Conservation (phyloP, 768 basidiomycete species). For the Trametes punicea region DNA sequence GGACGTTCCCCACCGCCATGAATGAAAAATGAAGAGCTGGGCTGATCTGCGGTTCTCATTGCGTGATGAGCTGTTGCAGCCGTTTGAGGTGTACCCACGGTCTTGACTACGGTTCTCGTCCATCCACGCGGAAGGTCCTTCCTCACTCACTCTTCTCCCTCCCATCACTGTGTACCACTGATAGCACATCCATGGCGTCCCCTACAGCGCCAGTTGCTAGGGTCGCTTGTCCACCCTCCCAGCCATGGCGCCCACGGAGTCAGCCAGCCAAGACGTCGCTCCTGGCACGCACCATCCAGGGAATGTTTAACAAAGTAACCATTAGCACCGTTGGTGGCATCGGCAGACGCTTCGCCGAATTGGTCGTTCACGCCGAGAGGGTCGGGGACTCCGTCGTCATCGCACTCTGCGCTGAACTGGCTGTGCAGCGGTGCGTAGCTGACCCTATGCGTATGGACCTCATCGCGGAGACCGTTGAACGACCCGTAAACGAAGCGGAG, state of each 20-base stretch:
- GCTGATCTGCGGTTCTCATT: too few relatives aligned
- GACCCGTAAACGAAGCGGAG: slow-evolving; percentile 42
- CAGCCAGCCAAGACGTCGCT: slow-evolving; percentile 28
- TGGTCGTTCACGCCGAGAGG: slow-evolving; percentile 45
- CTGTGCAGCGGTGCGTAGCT: slow-evolving; percentile 54
- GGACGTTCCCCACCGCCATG: too few relatives aligned
- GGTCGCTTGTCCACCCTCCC: too few relatives aligned
- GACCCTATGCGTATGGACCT: slow-evolving; percentile 49
- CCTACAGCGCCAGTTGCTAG: too few relatives aligned
- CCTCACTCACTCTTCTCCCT: too few relatives aligned
- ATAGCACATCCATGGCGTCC: too few relatives aligned
- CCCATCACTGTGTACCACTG: too few relatives aligned
- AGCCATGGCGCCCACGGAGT: slow-evolving; percentile 29
- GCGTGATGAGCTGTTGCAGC: too few relatives aligned
- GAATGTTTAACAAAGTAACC: slow-evolving; percentile 57
- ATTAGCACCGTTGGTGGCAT: slow-evolving; percentile 49
- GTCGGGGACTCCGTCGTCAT: slow-evolving; percentile 47
- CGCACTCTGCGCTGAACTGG: slow-evolving; percentile 46
- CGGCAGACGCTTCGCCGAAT: slow-evolving; percentile 45
- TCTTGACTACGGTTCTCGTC: too few relatives aligned
- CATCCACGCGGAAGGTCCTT: too few relatives aligned
- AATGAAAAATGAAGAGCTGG: too few relatives aligned
- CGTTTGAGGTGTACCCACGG: too few relatives aligned
- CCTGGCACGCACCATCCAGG: slow-evolving; percentile 43
- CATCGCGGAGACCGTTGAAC: slow-evolving; percentile 50